Evolutionary conservation across 2,329 filamentous ascomycete species (phyloP).

Genomic region (Tolypocladium ovalisporum): DNA sequence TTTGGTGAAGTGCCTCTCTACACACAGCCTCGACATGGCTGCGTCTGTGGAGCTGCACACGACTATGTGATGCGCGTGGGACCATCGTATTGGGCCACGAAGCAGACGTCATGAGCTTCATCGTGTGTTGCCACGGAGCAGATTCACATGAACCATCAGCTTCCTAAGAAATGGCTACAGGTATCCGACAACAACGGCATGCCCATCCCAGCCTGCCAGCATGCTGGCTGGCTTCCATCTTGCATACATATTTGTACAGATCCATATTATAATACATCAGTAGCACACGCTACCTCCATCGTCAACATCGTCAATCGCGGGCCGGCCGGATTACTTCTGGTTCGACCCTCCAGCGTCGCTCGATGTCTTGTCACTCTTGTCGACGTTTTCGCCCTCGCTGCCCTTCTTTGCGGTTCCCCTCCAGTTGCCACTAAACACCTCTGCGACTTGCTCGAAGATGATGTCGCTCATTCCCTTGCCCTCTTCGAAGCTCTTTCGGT

Average conservation of each 20-base stretch:
- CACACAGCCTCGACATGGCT: background rate
- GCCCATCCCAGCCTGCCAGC: background rate
- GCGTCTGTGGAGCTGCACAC: background rate
- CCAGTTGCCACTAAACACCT: constrained; percentile 35
- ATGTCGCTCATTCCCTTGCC: constrained; percentile 45
- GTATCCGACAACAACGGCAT: background rate
- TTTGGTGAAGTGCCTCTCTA: background rate
- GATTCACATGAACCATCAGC: background rate
- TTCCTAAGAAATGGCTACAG: background rate
- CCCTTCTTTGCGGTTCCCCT: constrained; percentile 16
- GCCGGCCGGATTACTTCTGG: constrained; percentile 4
- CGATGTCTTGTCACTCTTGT: constrained; percentile 4
- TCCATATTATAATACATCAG: background rate
- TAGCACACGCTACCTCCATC: background rate
- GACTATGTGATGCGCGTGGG: background rate
- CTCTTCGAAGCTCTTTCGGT: constrained; percentile 41
- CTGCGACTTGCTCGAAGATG: constrained; percentile 45
- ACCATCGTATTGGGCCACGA: background rate
- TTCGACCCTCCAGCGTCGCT: constrained; percentile 11
- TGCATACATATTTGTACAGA: background rate
- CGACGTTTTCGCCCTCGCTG: constrained; percentile 14
- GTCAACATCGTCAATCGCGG: background rate
- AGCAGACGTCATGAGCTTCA: background rate
- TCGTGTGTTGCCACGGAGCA: background rate
- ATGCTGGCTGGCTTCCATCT: too few relatives aligned